Percentiles rank a stretch among this genome's conserved stretches.
These are phyloP conservation scores for Paramecium primaurelia DNA, from an alignment of 73 alveolate species.

Conservation along the genomic window DNA sequence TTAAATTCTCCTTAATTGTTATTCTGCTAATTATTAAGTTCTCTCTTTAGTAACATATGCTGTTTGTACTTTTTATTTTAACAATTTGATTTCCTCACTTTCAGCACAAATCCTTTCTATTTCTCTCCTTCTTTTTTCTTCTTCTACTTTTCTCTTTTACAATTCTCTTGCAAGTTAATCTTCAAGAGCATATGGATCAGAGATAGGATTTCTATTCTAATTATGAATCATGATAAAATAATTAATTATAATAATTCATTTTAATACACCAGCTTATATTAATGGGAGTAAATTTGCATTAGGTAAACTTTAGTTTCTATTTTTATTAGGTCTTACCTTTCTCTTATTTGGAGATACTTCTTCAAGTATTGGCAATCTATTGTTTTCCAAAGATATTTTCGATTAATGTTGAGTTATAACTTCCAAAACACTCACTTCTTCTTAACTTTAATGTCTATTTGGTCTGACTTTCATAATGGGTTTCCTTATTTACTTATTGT, in stretches of 20 bases:
- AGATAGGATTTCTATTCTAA: background rate
- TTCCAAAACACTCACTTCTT: slow-evolving; percentile 36
- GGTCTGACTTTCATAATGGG: slow-evolving; percentile 32
- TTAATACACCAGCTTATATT: slow-evolving; percentile 33
- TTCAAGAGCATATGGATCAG: slow-evolving; percentile 45
- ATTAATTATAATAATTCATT: slow-evolving; percentile 5
- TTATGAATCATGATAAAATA: background rate
- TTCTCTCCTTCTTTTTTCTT: slow-evolving; percentile 51
- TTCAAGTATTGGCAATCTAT: background rate
- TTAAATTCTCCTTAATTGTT: slow-evolving; percentile 29
- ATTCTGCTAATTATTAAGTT: slow-evolving; percentile 57
- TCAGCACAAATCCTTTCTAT: slow-evolving; percentile 60
- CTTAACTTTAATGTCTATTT: slow-evolving; percentile 12
- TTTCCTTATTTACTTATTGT: background rate
- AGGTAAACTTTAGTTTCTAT: slow-evolving; percentile 33
- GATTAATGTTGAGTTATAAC: slow-evolving; percentile 37
- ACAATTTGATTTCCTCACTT: slow-evolving; percentile 53
- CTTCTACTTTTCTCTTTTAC: slow-evolving; percentile 54
- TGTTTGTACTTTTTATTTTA: slow-evolving; percentile 52
- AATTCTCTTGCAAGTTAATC: slow-evolving; percentile 58
- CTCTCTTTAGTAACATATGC: slow-evolving; percentile 62
- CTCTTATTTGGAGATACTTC: slow-evolving; percentile 4
- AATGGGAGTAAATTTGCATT: slow-evolving; percentile 39
- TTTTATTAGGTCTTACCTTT: background rate
- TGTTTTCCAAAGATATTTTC: slow-evolving; percentile 21